These are phyloP conservation scores for Dactylella cylindrospora DNA, from an alignment of 2,329 filamentous ascomycete genomes.

Conservation along the genomic window DNA sequence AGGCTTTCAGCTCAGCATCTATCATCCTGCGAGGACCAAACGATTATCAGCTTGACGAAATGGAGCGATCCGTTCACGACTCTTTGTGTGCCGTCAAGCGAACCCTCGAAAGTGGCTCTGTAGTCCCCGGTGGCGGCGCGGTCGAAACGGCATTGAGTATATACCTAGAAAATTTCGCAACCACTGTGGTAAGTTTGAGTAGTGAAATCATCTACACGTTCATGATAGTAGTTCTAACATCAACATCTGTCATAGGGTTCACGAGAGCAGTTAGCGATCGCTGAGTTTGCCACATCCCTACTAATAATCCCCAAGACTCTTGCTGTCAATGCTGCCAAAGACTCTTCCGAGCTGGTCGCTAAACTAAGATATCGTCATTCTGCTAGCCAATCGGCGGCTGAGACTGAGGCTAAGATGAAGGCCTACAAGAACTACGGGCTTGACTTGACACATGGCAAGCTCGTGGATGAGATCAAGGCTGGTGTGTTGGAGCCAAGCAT, in stretches of 20 bases:
- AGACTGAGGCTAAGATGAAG: slow-evolving; percentile 88
- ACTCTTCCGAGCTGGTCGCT: slow-evolving; percentile 89
- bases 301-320: slow-evolving; percentile 95
- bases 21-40: slow-evolving; percentile 95
- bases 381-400: slow-evolving; percentile 84
- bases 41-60: slow-evolving; percentile 95
- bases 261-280: slow-evolving; percentile 94
- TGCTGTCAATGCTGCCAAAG: slow-evolving; percentile 94
- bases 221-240: neutral
- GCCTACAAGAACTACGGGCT: slow-evolving; percentile 98
- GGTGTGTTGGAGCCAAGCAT: slow-evolving; percentile 95
- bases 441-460: slow-evolving; percentile 83
- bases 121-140: slow-evolving; percentile 92
- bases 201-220: neutral
- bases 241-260: slow-evolving; percentile 62
- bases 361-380: slow-evolving; percentile 93
- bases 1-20: slow-evolving; percentile 88
- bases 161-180: slow-evolving; percentile 97
- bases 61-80: slow-evolving; percentile 98
- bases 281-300: slow-evolving; percentile 92
- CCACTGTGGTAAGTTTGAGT: slow-evolving; percentile 73
- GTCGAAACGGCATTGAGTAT: slow-evolving; percentile 99
- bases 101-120: slow-evolving; percentile 91
- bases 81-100: slow-evolving; percentile 95
- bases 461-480: slow-evolving; percentile 89